phyloP scores from a whole-genome alignment of 805 yeast species.

The Starmerella bombi region DNA sequence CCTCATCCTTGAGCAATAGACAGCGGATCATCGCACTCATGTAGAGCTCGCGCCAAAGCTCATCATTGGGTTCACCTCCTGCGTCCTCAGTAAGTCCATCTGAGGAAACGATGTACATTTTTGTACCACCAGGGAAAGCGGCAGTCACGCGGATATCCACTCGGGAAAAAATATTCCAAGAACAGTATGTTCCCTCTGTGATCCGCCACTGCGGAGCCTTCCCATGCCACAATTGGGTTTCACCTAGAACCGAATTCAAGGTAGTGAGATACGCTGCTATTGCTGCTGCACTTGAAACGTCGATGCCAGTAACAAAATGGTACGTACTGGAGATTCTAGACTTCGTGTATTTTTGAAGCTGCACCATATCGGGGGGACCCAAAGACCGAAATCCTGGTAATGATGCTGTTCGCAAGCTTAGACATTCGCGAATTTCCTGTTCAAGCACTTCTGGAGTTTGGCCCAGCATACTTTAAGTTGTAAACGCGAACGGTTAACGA shows the following conservation, averaged over 20 bases:
- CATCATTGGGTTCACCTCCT: slow-evolving; percentile 31
- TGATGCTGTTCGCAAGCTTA: slow-evolving; percentile 36
- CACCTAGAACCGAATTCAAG: slow-evolving; percentile 33
- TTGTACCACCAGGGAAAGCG: slow-evolving; percentile 39
- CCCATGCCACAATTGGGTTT: slow-evolving; percentile 64
- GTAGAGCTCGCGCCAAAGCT: slow-evolving; percentile 37
- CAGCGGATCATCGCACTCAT: slow-evolving; percentile 64
- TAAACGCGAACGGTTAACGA: too few species aligned
- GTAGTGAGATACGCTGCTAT: slow-evolving; percentile 46
- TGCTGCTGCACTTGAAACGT: slow-evolving; percentile 39
- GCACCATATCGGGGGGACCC: slow-evolving; percentile 67
- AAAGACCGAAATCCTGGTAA: slow-evolving; percentile 38
- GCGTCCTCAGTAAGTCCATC: slow-evolving; percentile 17
- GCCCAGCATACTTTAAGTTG: slow-evolving; percentile 13
- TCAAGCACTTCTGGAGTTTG: slow-evolving; percentile 28
- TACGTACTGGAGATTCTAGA: slow-evolving; percentile 40
- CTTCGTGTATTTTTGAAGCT: slow-evolving; percentile 30
- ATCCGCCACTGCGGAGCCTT: slow-evolving; percentile 35
- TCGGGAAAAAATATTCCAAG: slow-evolving; percentile 59
- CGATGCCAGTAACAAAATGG: slow-evolving; percentile 43
- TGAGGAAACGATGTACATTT: slow-evolving; percentile 26
- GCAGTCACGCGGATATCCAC: slow-evolving; percentile 62
- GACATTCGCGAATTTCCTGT: slow-evolving; percentile 38
- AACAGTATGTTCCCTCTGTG: slow-evolving; percentile 33
- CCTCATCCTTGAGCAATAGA: slow-evolving; percentile 66